Percentiles rank a stretch among this genome's conserved stretches.
These are phyloP conservation scores for Actinomortierella wolfii DNA, from an alignment of 371 early-diverging fungal genomes.

Conservation along the genomic window DNA sequence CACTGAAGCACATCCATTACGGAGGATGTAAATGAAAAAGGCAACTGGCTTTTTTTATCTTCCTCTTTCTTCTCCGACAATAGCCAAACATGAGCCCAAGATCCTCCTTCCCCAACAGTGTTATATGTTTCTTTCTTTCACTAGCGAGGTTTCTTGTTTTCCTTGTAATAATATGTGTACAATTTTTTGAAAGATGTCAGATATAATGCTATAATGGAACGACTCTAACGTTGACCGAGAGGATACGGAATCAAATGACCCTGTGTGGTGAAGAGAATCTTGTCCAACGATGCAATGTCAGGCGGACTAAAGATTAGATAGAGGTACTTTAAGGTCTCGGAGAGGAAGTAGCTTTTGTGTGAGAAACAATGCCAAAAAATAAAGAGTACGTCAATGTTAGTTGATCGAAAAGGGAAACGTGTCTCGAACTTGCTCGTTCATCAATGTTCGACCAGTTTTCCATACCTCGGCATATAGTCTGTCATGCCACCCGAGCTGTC, in stretches of 20 bases:
- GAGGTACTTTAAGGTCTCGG: constrained; percentile 92
- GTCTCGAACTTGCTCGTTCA: too few relatives aligned
- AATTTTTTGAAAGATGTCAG: too few relatives aligned
- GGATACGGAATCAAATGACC: constrained; percentile 60
- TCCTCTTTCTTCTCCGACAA: too few relatives aligned
- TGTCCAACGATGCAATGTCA: constrained; percentile 66
- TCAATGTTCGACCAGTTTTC: too few relatives aligned
- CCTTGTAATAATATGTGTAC: too few relatives aligned
- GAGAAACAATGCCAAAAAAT: not conserved
- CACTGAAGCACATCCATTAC: constrained; percentile 77
- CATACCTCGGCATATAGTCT: constrained; percentile 33
- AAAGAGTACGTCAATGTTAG: not conserved
- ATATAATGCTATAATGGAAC: too few relatives aligned
- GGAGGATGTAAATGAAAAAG: constrained; percentile 9
- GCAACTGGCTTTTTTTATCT: too few relatives aligned
- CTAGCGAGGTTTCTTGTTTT: too few relatives aligned
- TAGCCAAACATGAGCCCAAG: too few relatives aligned
- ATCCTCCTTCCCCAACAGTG: too few relatives aligned
- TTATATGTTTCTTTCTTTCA: too few relatives aligned
- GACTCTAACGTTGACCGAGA: too few relatives aligned
- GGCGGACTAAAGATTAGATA: constrained; percentile 81
- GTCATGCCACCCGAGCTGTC: constrained; percentile 33
- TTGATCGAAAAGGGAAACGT: not conserved
- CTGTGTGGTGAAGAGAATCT: constrained; percentile 81
- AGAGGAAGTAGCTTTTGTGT: constrained; percentile 72